These are phyloP conservation scores for Dittrichia graveolens DNA, from an alignment of 129 eudicot species.

Conservation along the genomic window DNA sequence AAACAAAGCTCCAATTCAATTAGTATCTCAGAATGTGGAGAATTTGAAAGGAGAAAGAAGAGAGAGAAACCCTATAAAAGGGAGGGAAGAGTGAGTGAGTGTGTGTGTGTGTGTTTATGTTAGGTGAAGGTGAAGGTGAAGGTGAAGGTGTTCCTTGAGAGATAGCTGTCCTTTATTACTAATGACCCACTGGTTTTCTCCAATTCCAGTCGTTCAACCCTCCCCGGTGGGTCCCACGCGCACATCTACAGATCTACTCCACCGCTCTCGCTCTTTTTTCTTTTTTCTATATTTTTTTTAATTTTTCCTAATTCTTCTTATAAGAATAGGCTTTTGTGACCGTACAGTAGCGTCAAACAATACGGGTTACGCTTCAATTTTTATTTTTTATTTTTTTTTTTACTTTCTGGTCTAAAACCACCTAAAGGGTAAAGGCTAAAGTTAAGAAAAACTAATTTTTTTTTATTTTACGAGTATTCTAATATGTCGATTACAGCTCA, in stretches of 20 bases:
- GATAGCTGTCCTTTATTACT: conserved; percentile 64
- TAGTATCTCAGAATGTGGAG: not conserved
- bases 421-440: too few species aligned
- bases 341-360: too few species aligned
- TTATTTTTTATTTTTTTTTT: too few species aligned
- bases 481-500: too few species aligned
- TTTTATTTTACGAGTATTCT: too few species aligned
- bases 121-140: conserved; percentile 28
- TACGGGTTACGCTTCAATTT: too few species aligned
- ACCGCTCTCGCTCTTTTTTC: conserved; percentile 27
- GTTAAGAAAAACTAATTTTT: too few species aligned
- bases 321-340: too few species aligned
- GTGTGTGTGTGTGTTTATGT: conserved; percentile 2
- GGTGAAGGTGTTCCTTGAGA: conserved; percentile 60
- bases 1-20: conserved; percentile 10
- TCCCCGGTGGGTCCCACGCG: conserved; percentile 39
- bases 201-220: conserved; percentile 8
- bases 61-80: conserved; percentile 32
- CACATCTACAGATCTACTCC: conserved; percentile 43
- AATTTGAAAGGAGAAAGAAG: conserved; percentile 27
- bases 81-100: conserved; percentile 30
- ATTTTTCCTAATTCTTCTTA: too few species aligned
- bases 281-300: not conserved
- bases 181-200: conserved; percentile 16
- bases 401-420: too few species aligned